Evolutionary conservation across 495 filamentous ascomycete species (phyloP), one percentile per base, ranked within the genome.

Genomic region (Aspergillus homomorphus): DNA sequence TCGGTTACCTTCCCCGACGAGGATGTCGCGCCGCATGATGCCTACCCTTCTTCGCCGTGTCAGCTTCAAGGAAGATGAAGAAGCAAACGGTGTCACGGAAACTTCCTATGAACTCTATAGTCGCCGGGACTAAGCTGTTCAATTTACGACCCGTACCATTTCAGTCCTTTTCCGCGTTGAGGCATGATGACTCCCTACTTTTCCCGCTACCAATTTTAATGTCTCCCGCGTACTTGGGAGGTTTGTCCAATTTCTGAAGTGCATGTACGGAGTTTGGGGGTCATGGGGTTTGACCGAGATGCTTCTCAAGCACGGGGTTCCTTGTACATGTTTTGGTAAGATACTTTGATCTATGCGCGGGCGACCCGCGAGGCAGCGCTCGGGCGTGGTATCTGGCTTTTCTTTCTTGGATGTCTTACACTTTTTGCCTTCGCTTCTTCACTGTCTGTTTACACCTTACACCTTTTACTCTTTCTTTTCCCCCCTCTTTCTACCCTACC

Each of bases 11-110:
- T 77, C 75, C 1, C 73, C 74, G 18, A 64, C 67, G 1, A 69
- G 73, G 16, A 66, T 69, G 23, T 64, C 75, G 19, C 73, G 74
- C 14, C 58, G 64, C 28, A 61, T 67, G 22, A 65, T 77, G 60
- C 74, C 75, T n/a, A 73, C 68, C 0, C 52, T 79, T 18, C 65
- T 77, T 18, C 73, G 74, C 10, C 69, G 72, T 8, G 76, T 77
- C 42, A 75, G 73, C 50, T 76, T 74, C 66, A 79, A 78, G 54
- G 70, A 77, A 61, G 74, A 78, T 54, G 77, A 79, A 64, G 75
- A 78, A 63, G 19, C 51, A 2, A 68, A 67, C 46, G 62, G 65
- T 19, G 57, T 65, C 19, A 70, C 65, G 19, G 77, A 78, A 61
- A 73, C 72, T 43, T 78, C 74, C 8, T 79, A 75, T 52, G 73